phyloP scores from a whole-genome alignment of 345 rosid genomes.

The Adansonia digitata region DNA sequence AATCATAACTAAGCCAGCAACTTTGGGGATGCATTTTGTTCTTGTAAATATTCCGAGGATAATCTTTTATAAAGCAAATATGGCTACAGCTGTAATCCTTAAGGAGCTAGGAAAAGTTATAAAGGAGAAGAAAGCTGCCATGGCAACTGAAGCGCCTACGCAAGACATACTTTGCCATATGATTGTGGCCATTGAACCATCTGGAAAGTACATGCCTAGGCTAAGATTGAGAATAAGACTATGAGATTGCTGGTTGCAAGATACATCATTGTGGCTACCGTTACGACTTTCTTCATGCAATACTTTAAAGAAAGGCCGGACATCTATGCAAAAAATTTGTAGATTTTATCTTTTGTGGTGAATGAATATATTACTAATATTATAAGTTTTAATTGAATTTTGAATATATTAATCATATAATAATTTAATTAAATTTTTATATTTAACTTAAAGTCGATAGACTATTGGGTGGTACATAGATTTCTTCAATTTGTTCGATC shows the following conservation, averaged over 20 bases:
- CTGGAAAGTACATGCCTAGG: slow-evolving; percentile 36
- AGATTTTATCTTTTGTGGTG: no score
- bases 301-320: slow-evolving; percentile 47
- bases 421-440: no score
- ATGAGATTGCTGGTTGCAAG: slow-evolving; percentile 52
- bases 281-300: slow-evolving; percentile 52
- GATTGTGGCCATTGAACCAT: slow-evolving; percentile 23
- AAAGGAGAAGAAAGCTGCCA: slow-evolving; percentile 31
- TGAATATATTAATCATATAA: no score
- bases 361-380: no score
- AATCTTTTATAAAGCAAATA: slow-evolving; percentile 29
- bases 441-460: no score
- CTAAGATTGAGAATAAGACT: slow-evolving; percentile 42
- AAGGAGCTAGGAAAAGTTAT: slow-evolving; percentile 29
- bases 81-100: slow-evolving; percentile 28
- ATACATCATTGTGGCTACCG: slow-evolving; percentile 45
- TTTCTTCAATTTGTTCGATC: no score
- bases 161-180: slow-evolving; percentile 30
- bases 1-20: no score
- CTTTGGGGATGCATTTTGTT: slow-evolving; percentile 45
- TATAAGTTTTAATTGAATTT: no score
- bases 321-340: slow-evolving; percentile 31
- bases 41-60: slow-evolving; percentile 36
- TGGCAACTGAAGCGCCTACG: slow-evolving; percentile 17
- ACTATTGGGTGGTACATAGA: no score